Evolutionary conservation across 768 basidiomycete genomes (phyloP), one percentile per base, ranked within the genome.

Genomic region (Jaapia argillacea): DNA sequence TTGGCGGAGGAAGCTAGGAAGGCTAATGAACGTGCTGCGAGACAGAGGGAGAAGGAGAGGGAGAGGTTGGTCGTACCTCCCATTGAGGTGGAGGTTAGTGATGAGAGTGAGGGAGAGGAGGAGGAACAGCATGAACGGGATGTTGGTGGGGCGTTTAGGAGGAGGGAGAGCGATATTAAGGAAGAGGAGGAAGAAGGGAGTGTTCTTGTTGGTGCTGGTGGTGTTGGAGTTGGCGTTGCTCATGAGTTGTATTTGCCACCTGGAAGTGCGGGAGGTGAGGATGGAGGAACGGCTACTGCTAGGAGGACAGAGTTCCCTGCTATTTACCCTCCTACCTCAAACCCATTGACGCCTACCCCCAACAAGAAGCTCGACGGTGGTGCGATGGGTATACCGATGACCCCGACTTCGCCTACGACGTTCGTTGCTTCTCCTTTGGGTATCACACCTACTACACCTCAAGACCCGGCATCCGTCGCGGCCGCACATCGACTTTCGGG

Each of bases 51-150:
- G 44, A 64, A 69, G 40, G 57, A 51, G 40, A 58, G 59, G 21
- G 42, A 51, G n/a, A 49, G 56, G 2, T 31, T 57, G 28, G 55
- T 55, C 28, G 57, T 64, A 14, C 84, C 81, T 5, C 85, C 85
- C 3, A 85, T 86, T 36, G 71, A 79, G 22, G 77, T 82, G 22
- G 84, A 87, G 54, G 43, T 85, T 52, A 86, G 84, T 50, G 86
- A 87, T 56, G 84, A 86, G 57, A 85, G 85, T 49, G 85, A 85
- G n/a, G 74, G 70, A 18, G 81, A 84, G 44, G 75, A 72, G 1
- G 74, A 76, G 33, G 43, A 16, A 16, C 31, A 67, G 35, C n/a
- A n/a, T n/a, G n/a, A n/a, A n/a, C n/a, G n/a, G n/a, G n/a, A n/a
- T n/a, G n/a, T n/a, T n/a, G 28, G 28, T 16, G 10, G 10, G 10